phyloP scores from a whole-genome alignment of 495 filamentous ascomycete species.

The Penicillium argentinense region DNA sequence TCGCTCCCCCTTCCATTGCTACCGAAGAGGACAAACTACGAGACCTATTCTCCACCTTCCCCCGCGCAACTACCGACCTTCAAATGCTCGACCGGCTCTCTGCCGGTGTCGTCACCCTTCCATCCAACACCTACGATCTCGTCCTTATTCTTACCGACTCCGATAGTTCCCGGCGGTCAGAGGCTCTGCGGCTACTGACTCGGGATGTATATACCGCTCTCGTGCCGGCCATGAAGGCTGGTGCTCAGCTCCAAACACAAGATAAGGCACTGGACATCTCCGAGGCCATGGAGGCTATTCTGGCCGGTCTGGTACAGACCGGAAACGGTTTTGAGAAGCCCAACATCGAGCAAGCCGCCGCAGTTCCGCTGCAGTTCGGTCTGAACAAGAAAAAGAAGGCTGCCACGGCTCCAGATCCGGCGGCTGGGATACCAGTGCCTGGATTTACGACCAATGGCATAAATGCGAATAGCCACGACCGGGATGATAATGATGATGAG shows the following conservation, averaged over 20 bases:
- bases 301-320: conserved; percentile 74
- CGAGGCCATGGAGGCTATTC: conserved; percentile 64
- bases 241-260: conserved; percentile 68
- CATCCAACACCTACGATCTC: conserved; percentile 74
- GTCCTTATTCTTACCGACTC: conserved; percentile 81
- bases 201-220: conserved; percentile 68
- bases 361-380: conserved; percentile 72
- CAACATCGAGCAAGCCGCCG: conserved; percentile 58
- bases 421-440: conserved; percentile 26
- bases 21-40: conserved; percentile 63
- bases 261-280: conserved; percentile 57
- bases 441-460: conserved; percentile 48
- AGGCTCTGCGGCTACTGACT: conserved; percentile 61
- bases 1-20: conserved; percentile 73
- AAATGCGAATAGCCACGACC: conserved; percentile 37
- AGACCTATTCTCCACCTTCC: conserved; percentile 58
- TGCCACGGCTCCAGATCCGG: conserved; percentile 16
- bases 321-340: conserved; percentile 70
- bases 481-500: conserved; percentile 70
- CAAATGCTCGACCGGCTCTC: conserved; percentile 98
- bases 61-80: conserved; percentile 75
- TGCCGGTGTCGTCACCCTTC: conserved; percentile 76
- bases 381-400: conserved; percentile 63
- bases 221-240: conserved; percentile 65
- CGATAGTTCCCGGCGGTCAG: conserved; percentile 57